These are phyloP conservation scores for Cicer judaicum DNA, from an alignment of 306 rosid species.

Conservation along the genomic window DNA sequence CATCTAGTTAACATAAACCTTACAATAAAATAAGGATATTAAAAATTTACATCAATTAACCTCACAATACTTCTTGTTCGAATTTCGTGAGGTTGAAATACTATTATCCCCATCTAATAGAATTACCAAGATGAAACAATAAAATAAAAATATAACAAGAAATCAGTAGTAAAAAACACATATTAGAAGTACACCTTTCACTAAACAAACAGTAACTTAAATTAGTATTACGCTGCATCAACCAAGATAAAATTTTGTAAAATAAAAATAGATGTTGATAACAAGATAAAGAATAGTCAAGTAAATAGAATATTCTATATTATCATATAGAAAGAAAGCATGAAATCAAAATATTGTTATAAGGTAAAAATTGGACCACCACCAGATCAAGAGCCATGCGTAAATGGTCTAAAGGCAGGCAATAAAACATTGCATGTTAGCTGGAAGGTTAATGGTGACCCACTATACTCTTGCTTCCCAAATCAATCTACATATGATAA, in stretches of 20 bases:
- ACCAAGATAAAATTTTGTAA: background rate
- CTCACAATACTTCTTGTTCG: too few species aligned
- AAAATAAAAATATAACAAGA: background rate
- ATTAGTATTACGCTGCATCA: constrained; percentile 18
- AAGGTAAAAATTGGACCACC: constrained; percentile 48
- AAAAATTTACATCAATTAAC: too few species aligned
- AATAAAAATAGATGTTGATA: constrained; percentile 3
- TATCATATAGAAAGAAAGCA: constrained; percentile 37
- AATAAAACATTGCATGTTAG: constrained; percentile 60
- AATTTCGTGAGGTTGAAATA: background rate
- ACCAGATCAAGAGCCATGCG: constrained; percentile 39
- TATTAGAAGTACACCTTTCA: background rate
- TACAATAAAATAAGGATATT: too few species aligned
- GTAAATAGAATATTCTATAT: constrained; percentile 33
- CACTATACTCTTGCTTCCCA: constrained; percentile 53
- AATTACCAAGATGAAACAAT: background rate
- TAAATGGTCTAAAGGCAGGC: constrained; percentile 44
- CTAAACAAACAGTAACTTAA: background rate
- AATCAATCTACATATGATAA: constrained; percentile 49
- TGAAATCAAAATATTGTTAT: constrained; percentile 41
- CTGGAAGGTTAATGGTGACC: constrained; percentile 51
- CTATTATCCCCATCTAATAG: background rate
- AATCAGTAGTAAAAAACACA: background rate
- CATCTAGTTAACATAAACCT: too few species aligned
- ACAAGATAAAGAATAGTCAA: background rate